phyloP scores from a whole-genome alignment of 2,329 filamentous ascomycete species.

The Sclerotinia borealis region DNA sequence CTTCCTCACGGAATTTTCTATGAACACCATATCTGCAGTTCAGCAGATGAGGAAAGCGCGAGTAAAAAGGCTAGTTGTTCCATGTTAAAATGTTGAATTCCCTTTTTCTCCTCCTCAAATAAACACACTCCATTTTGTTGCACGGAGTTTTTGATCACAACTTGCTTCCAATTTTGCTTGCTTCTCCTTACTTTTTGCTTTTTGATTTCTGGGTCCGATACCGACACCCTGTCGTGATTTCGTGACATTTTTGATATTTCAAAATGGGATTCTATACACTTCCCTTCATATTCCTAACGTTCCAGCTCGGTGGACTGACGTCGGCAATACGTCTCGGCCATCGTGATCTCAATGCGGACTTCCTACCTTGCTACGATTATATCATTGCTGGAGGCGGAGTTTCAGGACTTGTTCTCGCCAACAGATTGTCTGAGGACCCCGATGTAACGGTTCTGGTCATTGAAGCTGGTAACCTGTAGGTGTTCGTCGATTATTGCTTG shows the following conservation, averaged over 20 bases:
- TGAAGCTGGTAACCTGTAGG: slow-evolving; percentile 26
- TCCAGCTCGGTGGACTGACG: background rate
- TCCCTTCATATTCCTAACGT: background rate
- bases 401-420: slow-evolving; percentile 41
- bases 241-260: slow-evolving; percentile 1
- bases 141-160: slow-evolving; percentile 9
- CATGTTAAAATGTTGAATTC: background rate
- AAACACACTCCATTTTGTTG: background rate
- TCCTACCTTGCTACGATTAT: slow-evolving; percentile 33
- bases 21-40: background rate
- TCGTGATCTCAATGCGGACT: slow-evolving; percentile 21
- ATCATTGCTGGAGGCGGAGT: slow-evolving; percentile 43
- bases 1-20: background rate
- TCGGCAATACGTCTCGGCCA: slow-evolving; percentile 16
- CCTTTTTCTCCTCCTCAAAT: background rate
- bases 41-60: background rate
- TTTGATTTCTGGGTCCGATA: background rate
- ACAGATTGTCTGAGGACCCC: slow-evolving; percentile 37
- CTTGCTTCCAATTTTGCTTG: slow-evolving; percentile 12
- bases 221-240: slow-evolving; percentile 1
- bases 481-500: background rate
- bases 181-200: background rate
- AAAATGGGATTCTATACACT: background rate
- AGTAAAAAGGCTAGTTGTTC: background rate
- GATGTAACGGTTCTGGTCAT: slow-evolving; percentile 24